Conservation (phyloP, 495 filamentous ascomycete genomes). For the Neurospora sp. region DNA sequence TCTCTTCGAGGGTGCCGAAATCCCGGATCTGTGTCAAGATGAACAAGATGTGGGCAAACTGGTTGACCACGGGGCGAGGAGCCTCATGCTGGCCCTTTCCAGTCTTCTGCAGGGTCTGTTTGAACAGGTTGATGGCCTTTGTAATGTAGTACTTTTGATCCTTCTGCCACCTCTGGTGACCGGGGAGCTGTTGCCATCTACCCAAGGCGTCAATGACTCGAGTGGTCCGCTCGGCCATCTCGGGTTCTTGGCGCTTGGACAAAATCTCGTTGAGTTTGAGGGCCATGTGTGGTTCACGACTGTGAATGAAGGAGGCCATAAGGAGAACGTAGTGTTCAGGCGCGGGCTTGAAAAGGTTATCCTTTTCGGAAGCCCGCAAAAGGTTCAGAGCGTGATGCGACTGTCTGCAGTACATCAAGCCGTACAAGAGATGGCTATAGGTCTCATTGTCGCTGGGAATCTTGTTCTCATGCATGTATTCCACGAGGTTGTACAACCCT, state of each 20-base stretch:
- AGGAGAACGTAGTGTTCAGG: constrained; percentile 44
- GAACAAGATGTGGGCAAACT: constrained; percentile 44
- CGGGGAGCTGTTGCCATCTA: constrained; percentile 21
- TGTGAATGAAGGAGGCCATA: constrained; percentile 26
- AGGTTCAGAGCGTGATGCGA: constrained; percentile 57
- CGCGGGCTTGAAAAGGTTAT: constrained; percentile 46
- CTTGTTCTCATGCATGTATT: constrained; percentile 46
- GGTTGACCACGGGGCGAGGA: constrained; percentile 40
- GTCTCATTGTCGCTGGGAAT: constrained; percentile 59
- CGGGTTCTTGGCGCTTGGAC: constrained; percentile 19
- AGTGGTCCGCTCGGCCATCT: constrained; percentile 21
- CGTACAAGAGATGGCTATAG: constrained; percentile 63
- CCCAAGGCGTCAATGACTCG: constrained; percentile 24
- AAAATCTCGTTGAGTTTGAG: constrained; percentile 24
- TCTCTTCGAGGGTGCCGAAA: constrained; percentile 40
- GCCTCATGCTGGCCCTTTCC: constrained; percentile 4
- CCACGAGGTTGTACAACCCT: constrained; percentile 48
- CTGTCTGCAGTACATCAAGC: constrained; percentile 49
- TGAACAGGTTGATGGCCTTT: constrained; percentile 20
- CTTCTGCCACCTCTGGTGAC: constrained; percentile 9
- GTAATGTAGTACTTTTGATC: constrained; percentile 12
- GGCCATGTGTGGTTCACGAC: constrained; percentile 22
- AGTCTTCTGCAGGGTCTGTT: constrained; percentile 4
- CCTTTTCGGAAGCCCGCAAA: constrained; percentile 47
- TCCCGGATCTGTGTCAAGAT: constrained; percentile 49